Base-by-base conservation (phyloP, 2,329 filamentous ascomycete genomes). In the Xylariaceae sp. region DNA sequence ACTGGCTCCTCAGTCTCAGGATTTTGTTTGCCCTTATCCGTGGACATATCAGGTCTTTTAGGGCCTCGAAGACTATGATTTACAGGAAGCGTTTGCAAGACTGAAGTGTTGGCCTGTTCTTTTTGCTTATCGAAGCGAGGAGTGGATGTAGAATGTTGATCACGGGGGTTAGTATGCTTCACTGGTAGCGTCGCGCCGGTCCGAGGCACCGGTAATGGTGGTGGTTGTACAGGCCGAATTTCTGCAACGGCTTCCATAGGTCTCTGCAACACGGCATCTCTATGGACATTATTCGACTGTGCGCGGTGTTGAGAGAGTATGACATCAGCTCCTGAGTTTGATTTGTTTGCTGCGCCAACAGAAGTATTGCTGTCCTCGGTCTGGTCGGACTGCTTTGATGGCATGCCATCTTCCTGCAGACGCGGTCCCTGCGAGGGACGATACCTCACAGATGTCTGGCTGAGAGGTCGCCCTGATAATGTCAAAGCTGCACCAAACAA, bases 401-500 rank as follows among this genome's bases (percentile, higher is more conserved):
- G 34, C n/a, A 41, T 36, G 11, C 38, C 41, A 17, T 57, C 52
- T 54, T 49, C 40, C 18, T 12, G 55, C 45, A 48, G 45, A 43
- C 40, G 47, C 45, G 34, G 36, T 31, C 40, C 19, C 40, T 56
- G 56, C 5, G 48, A 36, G 9, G 53, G 47, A 31, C 54, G 61
- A 44, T 59, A 62, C 31, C 63, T 63, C 6, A 58, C 14, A 16
- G 66, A 57, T 17, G 63, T 62, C 42, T 69, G 71, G 57, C 68
- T 73, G 51, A 64, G 50, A 2, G 70, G 68, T 14, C 61, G 63
- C 13, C 64, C 69, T 11, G 73, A 77, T n/a, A 80, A 65, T 5
- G 66, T 72, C 44, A 81, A 58, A 5, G 73, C 63, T 17, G 77
- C 70, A 2, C 78, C 78, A 57, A 79, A 80, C 4, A 81, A 64